Conservation (phyloP, 2,329 filamentous ascomycete genomes). For the Cytospora piceae region DNA sequence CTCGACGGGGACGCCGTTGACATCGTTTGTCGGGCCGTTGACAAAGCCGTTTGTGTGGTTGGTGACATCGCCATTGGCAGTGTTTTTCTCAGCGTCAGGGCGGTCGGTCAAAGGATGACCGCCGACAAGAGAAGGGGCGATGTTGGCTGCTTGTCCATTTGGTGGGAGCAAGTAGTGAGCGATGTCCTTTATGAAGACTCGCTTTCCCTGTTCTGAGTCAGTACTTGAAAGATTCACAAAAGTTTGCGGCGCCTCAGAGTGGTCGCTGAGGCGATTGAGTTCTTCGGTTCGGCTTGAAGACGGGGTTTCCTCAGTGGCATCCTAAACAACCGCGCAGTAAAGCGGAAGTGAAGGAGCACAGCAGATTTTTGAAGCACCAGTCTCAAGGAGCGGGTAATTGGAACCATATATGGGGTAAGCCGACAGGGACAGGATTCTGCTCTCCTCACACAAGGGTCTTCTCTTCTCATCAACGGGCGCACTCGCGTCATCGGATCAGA, state of each 20-base stretch:
- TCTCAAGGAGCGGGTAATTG: conserved; percentile 10
- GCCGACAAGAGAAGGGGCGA: conserved; percentile 80
- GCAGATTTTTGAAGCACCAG: conserved; percentile 17
- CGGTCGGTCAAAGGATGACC: conserved; percentile 41
- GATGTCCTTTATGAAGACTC: conserved; percentile 98
- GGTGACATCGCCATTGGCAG: conserved; percentile 30
- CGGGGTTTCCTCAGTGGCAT: neutral
- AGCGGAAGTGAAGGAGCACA: conserved; percentile 21
- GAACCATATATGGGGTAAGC: neutral
- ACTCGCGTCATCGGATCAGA: conserved; percentile 15
- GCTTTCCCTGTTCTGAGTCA: conserved; percentile 68
- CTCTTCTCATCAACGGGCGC: conserved; percentile 3
- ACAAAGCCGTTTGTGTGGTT: conserved; percentile 36
- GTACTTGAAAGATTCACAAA: conserved; percentile 7
- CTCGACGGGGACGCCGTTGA: conserved; percentile 46
- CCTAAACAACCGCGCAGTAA: conserved; percentile 33
- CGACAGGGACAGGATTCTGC: neutral
- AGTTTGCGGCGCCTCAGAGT: neutral
- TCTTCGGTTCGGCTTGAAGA: neutral
- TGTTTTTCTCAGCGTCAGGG: conserved; percentile 14
- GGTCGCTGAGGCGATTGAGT: conserved; percentile 9
- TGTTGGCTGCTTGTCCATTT: conserved; percentile 64
- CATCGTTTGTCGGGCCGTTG: conserved; percentile 36
- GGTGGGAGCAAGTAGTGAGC: conserved; percentile 88
- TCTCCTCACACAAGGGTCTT: neutral